Base-by-base conservation (phyloP, 371 early-diverging fungal species). In the Mortierella sp. region DNA sequence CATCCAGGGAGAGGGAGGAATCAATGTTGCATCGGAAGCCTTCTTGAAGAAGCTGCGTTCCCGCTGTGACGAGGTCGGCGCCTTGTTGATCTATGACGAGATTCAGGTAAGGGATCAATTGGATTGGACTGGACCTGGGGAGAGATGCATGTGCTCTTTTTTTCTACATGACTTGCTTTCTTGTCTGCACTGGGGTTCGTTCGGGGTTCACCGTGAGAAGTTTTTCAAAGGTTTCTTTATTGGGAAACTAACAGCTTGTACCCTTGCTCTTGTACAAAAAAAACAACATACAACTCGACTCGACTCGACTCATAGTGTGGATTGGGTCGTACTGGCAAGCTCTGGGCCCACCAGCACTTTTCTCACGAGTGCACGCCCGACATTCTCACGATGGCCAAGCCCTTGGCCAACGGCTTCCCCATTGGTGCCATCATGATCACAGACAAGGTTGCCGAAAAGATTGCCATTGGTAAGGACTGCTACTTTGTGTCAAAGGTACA, bases 1-100 rank as follows among this genome's bases (percentile, higher is more conserved):
- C 4, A 91, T 99, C 75, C 98, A 98, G 87, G 99, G 99, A 51
- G 98, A 99, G 87, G 99, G 98, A 72, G 98, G 99, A 75, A 90
- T 98, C 72, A 91, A 92, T 78, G 80, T 90, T 37, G 96, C 96
- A 0, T 89, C 87, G 0, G 82, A 87, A 2, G 95, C 93, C 51
- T 98, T 98, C 79, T 83, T 98, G 79, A 83, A 91, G 70, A 93
- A 93, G 10, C 77, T 98, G 55, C 92, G 97, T 51, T 84, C 91
- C 50, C 90, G 93, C 26, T 98, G 98, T 87, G 91, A 96, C 82
- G 92, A 96, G 72, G 93, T 94, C 28, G 95, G 95, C 21, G 95
- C 96, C 8, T 72, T 98, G 70, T 89, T 99, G 86, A 98, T 98
- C 74, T 96, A 90, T 87, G 99, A 99, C 90, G 99, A 99, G 91